These are phyloP conservation scores for Phoma herbarum DNA, from an alignment of 2,329 filamentous ascomycete genomes.

Conservation along the genomic window DNA sequence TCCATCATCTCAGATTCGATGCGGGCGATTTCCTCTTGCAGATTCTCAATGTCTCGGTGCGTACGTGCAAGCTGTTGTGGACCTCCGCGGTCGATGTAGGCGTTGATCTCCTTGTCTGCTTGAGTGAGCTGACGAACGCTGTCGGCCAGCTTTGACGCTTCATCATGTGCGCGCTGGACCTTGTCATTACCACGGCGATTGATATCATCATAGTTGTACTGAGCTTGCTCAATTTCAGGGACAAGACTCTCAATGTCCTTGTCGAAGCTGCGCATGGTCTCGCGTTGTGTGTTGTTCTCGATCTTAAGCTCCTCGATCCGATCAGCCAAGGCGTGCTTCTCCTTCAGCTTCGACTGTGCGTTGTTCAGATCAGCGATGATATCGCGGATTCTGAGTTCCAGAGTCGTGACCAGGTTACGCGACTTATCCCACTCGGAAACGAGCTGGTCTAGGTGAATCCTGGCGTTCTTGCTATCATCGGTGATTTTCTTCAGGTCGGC, in stretches of 20 bases:
- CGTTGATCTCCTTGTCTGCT: slow-evolving; percentile 78
- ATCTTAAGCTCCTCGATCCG: slow-evolving; percentile 79
- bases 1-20: slow-evolving; percentile 73
- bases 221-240: slow-evolving; percentile 78
- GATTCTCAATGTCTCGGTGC: slow-evolving; percentile 70
- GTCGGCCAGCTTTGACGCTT: slow-evolving; percentile 74
- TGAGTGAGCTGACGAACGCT: slow-evolving; percentile 80
- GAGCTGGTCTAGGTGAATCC: slow-evolving; percentile 71
- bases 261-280: slow-evolving; percentile 74
- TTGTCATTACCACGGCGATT: slow-evolving; percentile 74
- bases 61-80: slow-evolving; percentile 74
- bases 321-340: slow-evolving; percentile 73
- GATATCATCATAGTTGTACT: slow-evolving; percentile 79
- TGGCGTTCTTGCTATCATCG: slow-evolving; percentile 72
- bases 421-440: slow-evolving; percentile 75
- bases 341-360: slow-evolving; percentile 78
- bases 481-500: slow-evolving; percentile 73
- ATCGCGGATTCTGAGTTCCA: slow-evolving; percentile 82
- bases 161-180: slow-evolving; percentile 75
- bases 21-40: slow-evolving; percentile 71
- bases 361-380: slow-evolving; percentile 75
- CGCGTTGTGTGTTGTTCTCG: slow-evolving; percentile 73
- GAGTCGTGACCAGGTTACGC: slow-evolving; percentile 70
- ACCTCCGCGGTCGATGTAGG: slow-evolving; percentile 80
- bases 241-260: slow-evolving; percentile 76